phyloP scores from a whole-genome alignment of 2,329 filamentous ascomycete genomes.

The Colletotrichum magnum region DNA sequence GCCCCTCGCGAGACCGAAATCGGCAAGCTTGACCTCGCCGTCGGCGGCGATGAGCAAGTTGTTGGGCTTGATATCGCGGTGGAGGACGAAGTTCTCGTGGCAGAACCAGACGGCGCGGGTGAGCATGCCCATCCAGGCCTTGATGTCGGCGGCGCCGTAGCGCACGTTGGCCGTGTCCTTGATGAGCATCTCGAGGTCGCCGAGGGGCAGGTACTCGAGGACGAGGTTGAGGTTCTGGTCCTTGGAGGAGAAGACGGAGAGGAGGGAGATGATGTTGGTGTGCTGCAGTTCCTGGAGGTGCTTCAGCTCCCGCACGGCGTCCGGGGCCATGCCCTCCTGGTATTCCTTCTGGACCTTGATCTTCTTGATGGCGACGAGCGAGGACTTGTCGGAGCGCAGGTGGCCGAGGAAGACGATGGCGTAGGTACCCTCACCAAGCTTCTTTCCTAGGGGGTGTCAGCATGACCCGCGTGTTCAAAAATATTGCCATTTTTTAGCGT shows the following conservation, averaged over 20 bases:
- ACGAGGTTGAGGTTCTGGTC: constrained; percentile 97
- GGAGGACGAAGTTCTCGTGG: constrained; percentile 92
- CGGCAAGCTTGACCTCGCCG: constrained; percentile 93
- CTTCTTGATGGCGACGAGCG: constrained; percentile 92
- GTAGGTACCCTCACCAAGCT: constrained; percentile 96
- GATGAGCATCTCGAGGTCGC: constrained; percentile 95
- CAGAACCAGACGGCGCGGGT: constrained; percentile 94
- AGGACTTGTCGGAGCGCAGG: constrained; percentile 78
- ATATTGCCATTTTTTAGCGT: constrained; percentile 2
- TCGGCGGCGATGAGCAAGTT: constrained; percentile 95
- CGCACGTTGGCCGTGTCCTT: constrained; percentile 83
- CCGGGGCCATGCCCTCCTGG: constrained; percentile 91
- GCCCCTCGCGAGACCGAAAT: constrained; percentile 93
- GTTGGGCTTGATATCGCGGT: constrained; percentile 99
- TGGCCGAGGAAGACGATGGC: constrained; percentile 94
- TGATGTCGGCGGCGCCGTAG: constrained; percentile 92
- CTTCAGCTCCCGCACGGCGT: constrained; percentile 95
- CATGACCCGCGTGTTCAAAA: background rate
- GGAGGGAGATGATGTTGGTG: constrained; percentile 93
- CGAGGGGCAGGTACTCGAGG: constrained; percentile 92
- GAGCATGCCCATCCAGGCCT: constrained; percentile 99
- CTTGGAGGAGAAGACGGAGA: constrained; percentile 95
- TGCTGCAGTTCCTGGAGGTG: constrained; percentile 94
- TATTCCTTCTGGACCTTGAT: constrained; percentile 91
- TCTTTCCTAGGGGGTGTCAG: constrained; percentile 73